phyloP scores from a whole-genome alignment of 129 eudicot species.

The Chrysanthemum makinoi region DNA sequence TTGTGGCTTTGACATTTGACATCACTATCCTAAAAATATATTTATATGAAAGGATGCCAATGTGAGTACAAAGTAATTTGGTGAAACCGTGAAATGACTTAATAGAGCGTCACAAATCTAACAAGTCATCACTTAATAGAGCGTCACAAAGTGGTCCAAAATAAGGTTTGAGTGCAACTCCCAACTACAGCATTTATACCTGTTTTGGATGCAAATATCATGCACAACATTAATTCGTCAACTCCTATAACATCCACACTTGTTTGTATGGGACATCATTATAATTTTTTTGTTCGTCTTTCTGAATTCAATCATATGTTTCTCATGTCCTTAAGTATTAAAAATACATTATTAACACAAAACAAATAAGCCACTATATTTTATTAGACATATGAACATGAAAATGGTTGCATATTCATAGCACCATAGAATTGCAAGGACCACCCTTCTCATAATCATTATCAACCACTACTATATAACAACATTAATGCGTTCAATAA shows the following conservation, averaged over 20 bases:
- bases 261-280: not conserved
- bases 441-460: not conserved
- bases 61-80: no score
- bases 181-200: no score
- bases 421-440: slow-evolving; percentile 1
- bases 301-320: not conserved
- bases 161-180: no score
- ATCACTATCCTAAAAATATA: no score
- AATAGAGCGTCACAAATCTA: no score
- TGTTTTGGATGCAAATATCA: no score
- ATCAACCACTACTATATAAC: slow-evolving; percentile 6
- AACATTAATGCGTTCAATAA: not conserved
- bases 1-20: no score
- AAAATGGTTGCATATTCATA: not conserved
- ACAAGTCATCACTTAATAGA: no score
- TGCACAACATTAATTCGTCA: not conserved
- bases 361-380: not conserved
- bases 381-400: not conserved
- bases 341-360: no score
- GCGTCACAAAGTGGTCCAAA: no score
- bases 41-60: no score
- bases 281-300: not conserved
- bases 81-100: no score
- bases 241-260: slow-evolving; percentile 7
- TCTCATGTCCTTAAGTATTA: not conserved